Base-by-base conservation (phyloP, 2,329 filamentous ascomycete species). In the Penicillium sp. region DNA sequence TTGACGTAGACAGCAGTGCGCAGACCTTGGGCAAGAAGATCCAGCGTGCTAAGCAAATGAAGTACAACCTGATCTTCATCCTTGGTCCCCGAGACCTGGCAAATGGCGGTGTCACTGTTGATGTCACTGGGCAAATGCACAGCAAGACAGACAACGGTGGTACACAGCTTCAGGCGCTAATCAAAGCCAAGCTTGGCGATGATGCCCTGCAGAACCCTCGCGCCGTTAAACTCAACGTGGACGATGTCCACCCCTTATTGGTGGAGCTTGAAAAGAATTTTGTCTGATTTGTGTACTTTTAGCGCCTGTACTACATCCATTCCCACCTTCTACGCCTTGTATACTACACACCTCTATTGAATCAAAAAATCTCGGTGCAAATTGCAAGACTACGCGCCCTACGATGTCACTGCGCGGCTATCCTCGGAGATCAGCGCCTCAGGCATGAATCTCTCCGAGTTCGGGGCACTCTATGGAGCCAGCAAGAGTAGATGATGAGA, bases 11-110 rank as follows among this genome's bases (percentile, higher is more conserved):
- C 65, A 79, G 77, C 32, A 87, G 83, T 49, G 76, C 80, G 13
- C 81, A 85, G 48, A 79, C 83, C 1, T 70, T 95, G 8, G 79
- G 81, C 2, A 83, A 85, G 67, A 95, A 94, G 72, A 81, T 91
- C 21, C 80, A 81, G 31, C 84, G 89, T 67, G 91, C 90, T n/a
- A 87, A 83, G 59, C 69, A 74, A 45, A 88, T 86, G 72, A 87
- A 86, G 39, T 94, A 92, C 69, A 85, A 88, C 49, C 78, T 89
- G 51, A 84, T 94, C 48, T 80, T 90, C 31, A 85, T 92, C 1
- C 77, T 94, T 10, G 92, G 92, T 1, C 78, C 84, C 29, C 80
- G 80, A 52, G 85, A 92, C 61, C 72, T 89, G 2, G 73, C 77
- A n/a, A 78, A 77, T 13, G 77, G 79, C 38, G 81, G 78, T n/a